A percentile compares a stretch with the other conserved stretches of the same genome.
Conservation (phyloP, 176 grass and related monocot species). For the Typha latifolia region DNA sequence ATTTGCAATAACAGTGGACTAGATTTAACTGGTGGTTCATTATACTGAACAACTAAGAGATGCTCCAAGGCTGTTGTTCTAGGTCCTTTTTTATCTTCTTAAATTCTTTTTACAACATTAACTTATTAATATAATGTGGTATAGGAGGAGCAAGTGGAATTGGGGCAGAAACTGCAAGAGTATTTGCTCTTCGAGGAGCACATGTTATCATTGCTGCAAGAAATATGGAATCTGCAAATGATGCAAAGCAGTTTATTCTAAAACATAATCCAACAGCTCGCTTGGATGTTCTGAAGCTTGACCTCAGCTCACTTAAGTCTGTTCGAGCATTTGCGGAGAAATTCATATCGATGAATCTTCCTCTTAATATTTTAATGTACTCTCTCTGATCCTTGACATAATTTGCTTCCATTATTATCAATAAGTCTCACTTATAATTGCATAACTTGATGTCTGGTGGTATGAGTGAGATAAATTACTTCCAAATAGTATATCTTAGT, state of each 20-base stretch:
- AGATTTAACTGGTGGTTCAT: no score
- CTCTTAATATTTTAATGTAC: conserved; percentile 97
- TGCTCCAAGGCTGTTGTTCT: background rate
- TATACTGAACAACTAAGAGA: no score
- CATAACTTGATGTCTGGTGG: background rate
- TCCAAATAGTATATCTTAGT: no score
- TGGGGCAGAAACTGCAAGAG: conserved; percentile 76
- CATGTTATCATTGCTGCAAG: conserved; percentile 88
- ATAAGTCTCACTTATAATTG: background rate
- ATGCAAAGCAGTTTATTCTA: conserved; percentile 45
- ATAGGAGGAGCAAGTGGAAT: conserved; percentile 86
- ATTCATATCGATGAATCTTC: conserved; percentile 70
- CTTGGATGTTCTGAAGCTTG: conserved; percentile 66
- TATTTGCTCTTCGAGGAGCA: conserved; percentile 80
- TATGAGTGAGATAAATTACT: no score
- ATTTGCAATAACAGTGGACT: no score
- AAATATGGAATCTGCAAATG: conserved; percentile 78
- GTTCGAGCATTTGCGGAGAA: conserved; percentile 53
- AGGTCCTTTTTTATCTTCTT: background rate
- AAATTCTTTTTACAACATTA: background rate
- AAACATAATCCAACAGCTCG: conserved; percentile 31
- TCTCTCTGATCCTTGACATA: conserved; percentile 5
- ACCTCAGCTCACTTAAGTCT: conserved; percentile 88
- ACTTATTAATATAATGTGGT: background rate
- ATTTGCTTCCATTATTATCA: conserved; percentile 5